Percentiles rank a stretch among this genome's conserved stretches.
Evolutionary conservation across 1,284 basidiomycete species (phyloP).

Genomic region (Boletus nobilissimus): DNA sequence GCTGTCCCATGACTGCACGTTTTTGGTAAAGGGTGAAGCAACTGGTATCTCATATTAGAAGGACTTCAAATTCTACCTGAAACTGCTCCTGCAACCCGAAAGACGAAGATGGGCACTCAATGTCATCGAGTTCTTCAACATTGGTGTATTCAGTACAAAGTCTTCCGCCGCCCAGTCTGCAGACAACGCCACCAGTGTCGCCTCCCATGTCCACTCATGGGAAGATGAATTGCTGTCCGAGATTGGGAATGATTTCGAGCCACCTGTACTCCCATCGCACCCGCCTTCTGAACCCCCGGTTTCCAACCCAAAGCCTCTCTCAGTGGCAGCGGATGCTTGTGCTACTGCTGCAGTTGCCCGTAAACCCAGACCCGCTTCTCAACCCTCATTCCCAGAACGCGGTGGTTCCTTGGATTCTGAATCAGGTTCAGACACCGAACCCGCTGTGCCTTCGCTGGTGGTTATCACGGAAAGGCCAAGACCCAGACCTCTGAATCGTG

Average conservation of each 20-base stretch:
- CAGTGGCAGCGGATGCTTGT: too few relatives aligned
- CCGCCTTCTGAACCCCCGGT: too few relatives aligned
- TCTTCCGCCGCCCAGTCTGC: background rate
- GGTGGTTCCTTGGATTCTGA: too few relatives aligned
- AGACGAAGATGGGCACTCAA: slow-evolving; percentile 17
- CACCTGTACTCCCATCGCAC: too few relatives aligned
- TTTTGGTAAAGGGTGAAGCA: background rate
- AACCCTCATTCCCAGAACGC: too few relatives aligned
- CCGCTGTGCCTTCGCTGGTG: too few relatives aligned
- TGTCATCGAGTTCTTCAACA: slow-evolving; percentile 21
- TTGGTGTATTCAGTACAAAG: slow-evolving; percentile 1
- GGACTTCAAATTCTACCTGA: slow-evolving; percentile 23
- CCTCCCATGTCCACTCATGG: slow-evolving; percentile 2
- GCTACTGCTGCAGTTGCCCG: too few relatives aligned
- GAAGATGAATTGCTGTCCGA: slow-evolving; percentile 6
- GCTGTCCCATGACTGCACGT: slow-evolving; percentile 1
- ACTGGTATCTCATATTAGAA: slow-evolving; percentile 14
- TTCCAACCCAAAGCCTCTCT: too few relatives aligned
- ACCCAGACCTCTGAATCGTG: too few relatives aligned
- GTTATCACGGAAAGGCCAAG: too few relatives aligned
- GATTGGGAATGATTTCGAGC: background rate
- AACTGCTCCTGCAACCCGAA: slow-evolving; percentile 6
- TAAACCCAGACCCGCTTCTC: too few relatives aligned
- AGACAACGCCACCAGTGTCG: background rate
- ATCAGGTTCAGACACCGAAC: too few relatives aligned